Evolutionary conservation across 345 rosid species (phyloP), one percentile per base, ranked within the genome.

Genomic region (Lepidium didymum): DNA sequence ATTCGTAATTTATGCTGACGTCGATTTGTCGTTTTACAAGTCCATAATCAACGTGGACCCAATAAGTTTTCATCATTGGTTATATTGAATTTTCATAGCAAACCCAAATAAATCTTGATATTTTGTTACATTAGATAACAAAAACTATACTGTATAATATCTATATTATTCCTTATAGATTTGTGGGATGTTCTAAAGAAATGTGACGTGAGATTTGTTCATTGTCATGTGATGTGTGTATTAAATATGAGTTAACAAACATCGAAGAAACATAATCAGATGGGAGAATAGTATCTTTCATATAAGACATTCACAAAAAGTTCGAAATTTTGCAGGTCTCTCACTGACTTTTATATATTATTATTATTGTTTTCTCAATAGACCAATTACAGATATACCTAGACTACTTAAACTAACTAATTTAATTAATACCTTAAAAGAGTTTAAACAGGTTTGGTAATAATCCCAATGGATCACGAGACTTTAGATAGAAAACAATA

Each of bases 231-330:
- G 76, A 66, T 33, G 43, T 66, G 38, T 64, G 70, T 52, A 60
- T 61, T 60, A 38, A 44, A 53, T 35, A 31, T 18, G 9, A 44
- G 5, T 46, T 43, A 19, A 65, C 10, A 40, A 49, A 11, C 40
- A 55, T 15, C 10, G 9, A 16, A 34, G 47, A 46, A 45, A 41
- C 68, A 70, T 67, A 43, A 44, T 59, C 63, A 74, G 25, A 59
- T 67, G 73, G 73, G 64, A 36, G 76, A 78, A 81, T 71, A 76
- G 83, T 88, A 88, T 85, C 89, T 84, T 82, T 66, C 78, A 78
- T 84, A 83, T 37, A 79, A 60, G 90, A 85, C 89, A 86, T 64
- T 67, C 62, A 71, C 67, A 67, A 70, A 63, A 67, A 58, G 83
- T 52, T 83, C 54, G 72, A 64, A 69, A 25, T 59, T 27, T 66